Base-by-base conservation (phyloP, 345 rosid species). In the Camelina sativa region DNA sequence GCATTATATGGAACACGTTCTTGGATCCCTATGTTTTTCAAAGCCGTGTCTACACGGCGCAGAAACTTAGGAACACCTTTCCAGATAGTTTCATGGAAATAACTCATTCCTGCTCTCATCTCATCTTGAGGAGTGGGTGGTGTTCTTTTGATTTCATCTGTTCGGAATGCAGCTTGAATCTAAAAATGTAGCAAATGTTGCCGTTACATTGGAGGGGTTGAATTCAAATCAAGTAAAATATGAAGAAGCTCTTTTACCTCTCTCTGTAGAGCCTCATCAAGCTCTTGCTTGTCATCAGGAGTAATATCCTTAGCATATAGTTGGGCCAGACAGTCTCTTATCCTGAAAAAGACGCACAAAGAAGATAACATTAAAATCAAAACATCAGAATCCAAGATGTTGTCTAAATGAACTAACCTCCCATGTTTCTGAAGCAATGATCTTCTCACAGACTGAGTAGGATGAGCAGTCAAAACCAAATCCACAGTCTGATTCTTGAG, bases 111-210 rank as follows among this genome's bases (percentile, higher is more conserved):
- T 3, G 91, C 96, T 75, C 99, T 91, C 98, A 92, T 96, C 78
- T 96, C 99, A 87, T 96, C 99, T 78, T 96, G 99, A 7, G 99
- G 99, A 55, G 98, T 85, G 0, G 99, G 99, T 67, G 96, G 95
- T 25, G 99, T 91, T 82, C 99, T 92, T 50, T 95, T 86, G 71
- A 96, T 96, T 74, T 96, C 99, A 84, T 96, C 99, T 1, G 99
- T 96, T 52, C 99, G 90, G 56, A 92, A 96, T 43, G 99, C 99
- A 62, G 99, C 99, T 96, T 96, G 99, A 81, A 96, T 96, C 99
- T 96, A 67, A 41, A 47, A 4, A 5, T 17, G 8, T 48, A 0
- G 19, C 35, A 65, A 56, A 6, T 6, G 1, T 22, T 44, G 32
- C 51, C 3, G 1, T 52, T 8, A 43, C 37, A 34, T 0, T 34